Conservation (phyloP, 2,329 filamentous ascomycete species). For the Cadophora malorum region DNA sequence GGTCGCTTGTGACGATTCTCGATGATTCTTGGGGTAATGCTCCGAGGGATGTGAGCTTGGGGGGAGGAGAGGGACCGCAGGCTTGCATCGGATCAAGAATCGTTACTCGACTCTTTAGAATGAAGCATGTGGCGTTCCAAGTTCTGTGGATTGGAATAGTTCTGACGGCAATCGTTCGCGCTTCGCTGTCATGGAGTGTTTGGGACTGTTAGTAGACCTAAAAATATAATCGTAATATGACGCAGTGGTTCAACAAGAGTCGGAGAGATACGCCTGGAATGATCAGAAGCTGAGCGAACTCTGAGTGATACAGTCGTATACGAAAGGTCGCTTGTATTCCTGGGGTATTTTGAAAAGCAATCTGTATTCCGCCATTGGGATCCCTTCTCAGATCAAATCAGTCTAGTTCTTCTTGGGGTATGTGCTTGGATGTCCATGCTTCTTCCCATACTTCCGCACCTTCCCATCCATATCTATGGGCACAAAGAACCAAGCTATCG, state of each 20-base stretch:
- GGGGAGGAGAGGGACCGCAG: too few species aligned
- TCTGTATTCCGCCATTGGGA: neutral
- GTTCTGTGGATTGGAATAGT: neutral
- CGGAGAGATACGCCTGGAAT: neutral
- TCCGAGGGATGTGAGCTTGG: too few species aligned
- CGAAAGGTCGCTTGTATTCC: neutral
- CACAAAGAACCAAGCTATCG: constrained; percentile 64
- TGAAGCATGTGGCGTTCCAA: neutral
- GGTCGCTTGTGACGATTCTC: constrained; percentile 9
- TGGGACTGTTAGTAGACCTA: neutral
- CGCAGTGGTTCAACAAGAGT: neutral
- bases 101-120: neutral
- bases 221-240: neutral
- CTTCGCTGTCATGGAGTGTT: too few species aligned
- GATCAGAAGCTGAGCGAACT: neutral
- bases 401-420: constrained; percentile 36
- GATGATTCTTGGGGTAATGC: constrained; percentile 13
- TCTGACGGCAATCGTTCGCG: neutral
- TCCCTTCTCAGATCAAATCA: neutral
- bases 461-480: constrained; percentile 62
- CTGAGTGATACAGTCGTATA: neutral
- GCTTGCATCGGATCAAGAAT: neutral
- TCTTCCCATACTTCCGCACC: constrained; percentile 61
- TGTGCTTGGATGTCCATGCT: constrained; percentile 63
- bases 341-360: neutral